phyloP scores from a whole-genome alignment of 495 filamentous ascomycete genomes.

The Xylaria grammica region DNA sequence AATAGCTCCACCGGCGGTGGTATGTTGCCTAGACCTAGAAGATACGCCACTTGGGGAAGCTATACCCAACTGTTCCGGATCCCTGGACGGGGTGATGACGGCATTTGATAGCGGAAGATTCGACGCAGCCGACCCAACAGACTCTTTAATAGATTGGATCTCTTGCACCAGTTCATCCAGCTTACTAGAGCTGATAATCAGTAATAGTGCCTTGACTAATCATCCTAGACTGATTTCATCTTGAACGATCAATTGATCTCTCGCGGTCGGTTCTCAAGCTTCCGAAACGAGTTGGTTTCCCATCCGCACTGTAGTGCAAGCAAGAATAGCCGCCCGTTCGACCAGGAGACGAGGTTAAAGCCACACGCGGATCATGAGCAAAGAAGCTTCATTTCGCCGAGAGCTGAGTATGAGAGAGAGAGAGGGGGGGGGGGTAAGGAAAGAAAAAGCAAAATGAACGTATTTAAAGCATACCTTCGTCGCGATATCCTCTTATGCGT shows the following conservation, averaged over 20 bases:
- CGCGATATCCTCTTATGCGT: conserved; percentile 51
- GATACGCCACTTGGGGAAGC: conserved; percentile 31
- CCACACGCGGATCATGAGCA: not conserved
- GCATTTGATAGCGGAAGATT: conserved; percentile 25
- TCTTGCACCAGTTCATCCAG: conserved; percentile 52
- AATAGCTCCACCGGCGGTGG: conserved; percentile 15
- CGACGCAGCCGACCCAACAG: conserved; percentile 34
- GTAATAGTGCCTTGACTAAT: conserved; percentile 2
- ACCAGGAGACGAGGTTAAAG: not conserved
- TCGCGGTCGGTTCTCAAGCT: not conserved
- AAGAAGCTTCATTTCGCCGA: not conserved
- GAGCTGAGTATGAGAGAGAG: not conserved
- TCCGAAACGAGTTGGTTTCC: not conserved
- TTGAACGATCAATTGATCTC: not conserved
- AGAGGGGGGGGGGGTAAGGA: not conserved
- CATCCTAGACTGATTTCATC: not conserved
- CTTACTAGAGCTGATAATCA: conserved; percentile 38
- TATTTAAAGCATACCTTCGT: conserved; percentile 39
- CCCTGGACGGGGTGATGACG: conserved; percentile 22
- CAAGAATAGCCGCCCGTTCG: not conserved
- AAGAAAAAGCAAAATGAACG: not conserved
- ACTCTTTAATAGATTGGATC: conserved; percentile 51
- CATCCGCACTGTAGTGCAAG: not conserved
- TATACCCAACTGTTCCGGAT: conserved; percentile 27
- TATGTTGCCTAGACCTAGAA: conserved; percentile 23